Evolutionary conservation across 2,329 filamentous ascomycete genomes (phyloP), one percentile per base, ranked within the genome.

Genomic region (Aspergillus fumigatus): DNA sequence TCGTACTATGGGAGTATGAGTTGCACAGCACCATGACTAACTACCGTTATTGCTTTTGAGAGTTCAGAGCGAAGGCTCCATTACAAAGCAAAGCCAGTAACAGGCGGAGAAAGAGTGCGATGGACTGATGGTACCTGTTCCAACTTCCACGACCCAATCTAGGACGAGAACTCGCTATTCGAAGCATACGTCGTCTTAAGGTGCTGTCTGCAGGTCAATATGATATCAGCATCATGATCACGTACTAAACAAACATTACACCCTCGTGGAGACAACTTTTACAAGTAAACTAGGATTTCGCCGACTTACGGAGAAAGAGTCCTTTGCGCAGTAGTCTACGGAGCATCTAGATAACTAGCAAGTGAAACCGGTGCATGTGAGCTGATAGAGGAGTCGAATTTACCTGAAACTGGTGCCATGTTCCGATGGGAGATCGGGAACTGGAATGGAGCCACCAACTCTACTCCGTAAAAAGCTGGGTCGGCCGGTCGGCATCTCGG

Each of bases 401-500:
- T 47, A 3, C n/a, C 43, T 26, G 26, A 47, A 47, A 23, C 21
- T n/a, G 43, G 43, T 47, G 40, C 48, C 49, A 51, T 51, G 21
- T 48, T 47, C 49, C 52, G 51, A 50, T 27, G 23, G 50, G 11
- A 47, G 21, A 23, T 47, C 43, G 43, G 43, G 43, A 26, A 26
- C 23, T 47, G 43, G 21, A 11, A 47, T 26, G 21, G 43, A 47
- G 43, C 43, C 43, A 47, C 23, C 23, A 47, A 47, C 23, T 47
- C 21, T 47, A 47, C 9, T n/a, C n/a, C n/a, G n/a, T n/a, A n/a
- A n/a, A 47, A 17, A 7, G 8, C 43, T 43, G 14, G 29, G 43
- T 52, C 54, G 59, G 63, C 23, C 57, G 59, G 49, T 64, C 64
- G 65, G 66, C 61, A 59, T 50, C 57, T 63, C 65, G 65, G 55